Base-by-base conservation (phyloP, 305 asterid species). In the Solanum hybrid region DNA sequence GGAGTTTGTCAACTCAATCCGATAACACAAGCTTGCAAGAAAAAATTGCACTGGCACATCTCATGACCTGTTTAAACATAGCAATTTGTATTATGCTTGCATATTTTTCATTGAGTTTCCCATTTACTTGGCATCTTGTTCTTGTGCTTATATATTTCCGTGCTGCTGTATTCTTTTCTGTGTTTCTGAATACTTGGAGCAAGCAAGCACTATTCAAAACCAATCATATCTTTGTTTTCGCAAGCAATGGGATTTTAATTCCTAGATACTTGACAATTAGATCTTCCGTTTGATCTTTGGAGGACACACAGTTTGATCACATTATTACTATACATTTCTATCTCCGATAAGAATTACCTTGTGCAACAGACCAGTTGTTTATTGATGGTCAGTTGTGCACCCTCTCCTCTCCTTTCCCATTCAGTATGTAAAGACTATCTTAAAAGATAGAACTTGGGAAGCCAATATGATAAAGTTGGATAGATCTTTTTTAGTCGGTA, bases 161-260 rank as follows among this genome's bases (percentile, higher is more conserved):
- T 13, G 13, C 15, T 32, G 26, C 17, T 78, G 4, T 26, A 77
- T 11, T 17, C 10, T 37, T 77, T n/a, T 17, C 32, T 3, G 82
- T 37, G 73, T 34, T n/a, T 17, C 64, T 11, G 82, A 13, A 22
- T 10, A 36, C 29, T 24, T 32, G 35, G 12, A 51, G 95, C 94
- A 92, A 93, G 94, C 94, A 94, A 97, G 93, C 98, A 92, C 97
- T 94, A 95, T 94, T 96, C 97, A 95, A 81, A 82, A 91, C 93
- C 92, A 79, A 19, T 71, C 35, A 96, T 96, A 94, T 96, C 97
- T 92, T 79, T 93, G 96, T 95, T 96, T 92, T 95, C 92, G 45
- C 94, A 73, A 95, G 89, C 78, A 88, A 91, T 76, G 22, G 1
- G 10, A 12, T 8, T 36, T 4, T 14, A 35, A 75, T 87, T 92